Percentiles rank a stretch among this genome's conserved stretches.
These are phyloP conservation scores for Coemansia erecta DNA, from an alignment of 192 early-diverging fungal species.

Conservation along the genomic window DNA sequence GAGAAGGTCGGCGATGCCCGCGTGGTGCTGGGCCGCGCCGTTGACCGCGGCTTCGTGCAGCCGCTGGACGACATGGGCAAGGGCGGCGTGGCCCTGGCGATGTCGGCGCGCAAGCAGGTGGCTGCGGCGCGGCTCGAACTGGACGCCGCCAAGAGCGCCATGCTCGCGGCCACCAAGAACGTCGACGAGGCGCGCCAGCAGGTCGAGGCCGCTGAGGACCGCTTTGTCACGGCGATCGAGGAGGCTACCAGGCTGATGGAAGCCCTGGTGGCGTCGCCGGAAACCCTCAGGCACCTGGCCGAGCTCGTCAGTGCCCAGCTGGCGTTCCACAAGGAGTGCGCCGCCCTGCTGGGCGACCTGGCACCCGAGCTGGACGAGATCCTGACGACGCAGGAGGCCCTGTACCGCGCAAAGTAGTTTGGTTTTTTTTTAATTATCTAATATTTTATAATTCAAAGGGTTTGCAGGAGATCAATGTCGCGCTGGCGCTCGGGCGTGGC, in stretches of 20 bases:
- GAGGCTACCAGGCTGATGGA: conserved; percentile 96
- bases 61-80: conserved; percentile 73
- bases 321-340: conserved; percentile 81
- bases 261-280: conserved; percentile 81
- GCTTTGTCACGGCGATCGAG: conserved; percentile 92
- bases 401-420: conserved; percentile 59
- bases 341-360: conserved; percentile 65
- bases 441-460: conserved; percentile 2
- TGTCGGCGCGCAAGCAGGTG: conserved; percentile 86
- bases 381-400: conserved; percentile 87
- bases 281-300: conserved; percentile 77
- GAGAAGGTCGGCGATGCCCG: conserved; percentile 83
- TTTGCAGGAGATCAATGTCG: conserved; percentile 25
- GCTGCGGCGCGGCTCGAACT: conserved; percentile 75
- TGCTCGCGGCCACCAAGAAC: conserved; percentile 66
- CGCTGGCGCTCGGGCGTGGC: conserved; percentile 29
- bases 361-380: conserved; percentile 96
- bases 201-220: conserved; percentile 91
- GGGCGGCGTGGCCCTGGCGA: conserved; percentile 72
- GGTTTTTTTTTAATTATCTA: conserved; percentile 1
- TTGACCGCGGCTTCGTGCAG: conserved; percentile 70
- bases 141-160: conserved; percentile 80
- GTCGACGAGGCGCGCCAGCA: conserved; percentile 76
- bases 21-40: conserved; percentile 70
- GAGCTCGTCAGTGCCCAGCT: conserved; percentile 87